Conservation (phyloP, 345 rosid genomes). For the Crucihimalaya himalaica region DNA sequence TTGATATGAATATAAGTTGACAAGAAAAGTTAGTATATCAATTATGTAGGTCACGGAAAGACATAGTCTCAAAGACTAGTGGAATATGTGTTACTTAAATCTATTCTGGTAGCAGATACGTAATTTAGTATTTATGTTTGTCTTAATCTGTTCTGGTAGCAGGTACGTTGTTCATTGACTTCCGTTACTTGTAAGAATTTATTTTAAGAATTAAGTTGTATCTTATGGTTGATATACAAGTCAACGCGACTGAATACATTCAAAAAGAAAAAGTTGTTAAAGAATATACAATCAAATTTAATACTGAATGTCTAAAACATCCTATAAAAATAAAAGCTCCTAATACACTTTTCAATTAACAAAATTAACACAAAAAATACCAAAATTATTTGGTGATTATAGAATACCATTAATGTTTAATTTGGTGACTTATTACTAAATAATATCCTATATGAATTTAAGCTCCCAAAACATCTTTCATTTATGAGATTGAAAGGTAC, state of each 20-base stretch:
- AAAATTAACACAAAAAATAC: too few species aligned
- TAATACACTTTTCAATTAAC: background rate
- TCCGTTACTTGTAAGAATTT: background rate
- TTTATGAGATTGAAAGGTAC: too few species aligned
- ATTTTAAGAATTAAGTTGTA: background rate
- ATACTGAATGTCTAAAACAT: background rate
- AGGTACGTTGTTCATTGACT: constrained; percentile 26
- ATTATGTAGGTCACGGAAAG: background rate
- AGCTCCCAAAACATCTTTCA: too few species aligned
- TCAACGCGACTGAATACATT: constrained; percentile 12
- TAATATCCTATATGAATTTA: too few species aligned
- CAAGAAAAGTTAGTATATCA: background rate
- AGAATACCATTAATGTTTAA: too few species aligned
- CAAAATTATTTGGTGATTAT: background rate
- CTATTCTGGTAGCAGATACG: background rate
- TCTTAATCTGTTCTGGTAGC: constrained; percentile 28
- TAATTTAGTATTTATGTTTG: background rate
- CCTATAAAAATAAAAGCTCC: background rate
- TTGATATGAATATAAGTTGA: background rate
- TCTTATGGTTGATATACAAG: constrained; percentile 12
- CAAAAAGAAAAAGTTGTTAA: too few species aligned
- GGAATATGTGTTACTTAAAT: background rate
- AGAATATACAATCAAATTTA: background rate
- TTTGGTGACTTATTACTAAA: too few species aligned
- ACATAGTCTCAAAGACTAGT: background rate